Evolutionary conservation across 805 yeast species (phyloP), one percentile per base, ranked within the genome.

Genomic region (Wickerhamomyces strasburgensis): DNA sequence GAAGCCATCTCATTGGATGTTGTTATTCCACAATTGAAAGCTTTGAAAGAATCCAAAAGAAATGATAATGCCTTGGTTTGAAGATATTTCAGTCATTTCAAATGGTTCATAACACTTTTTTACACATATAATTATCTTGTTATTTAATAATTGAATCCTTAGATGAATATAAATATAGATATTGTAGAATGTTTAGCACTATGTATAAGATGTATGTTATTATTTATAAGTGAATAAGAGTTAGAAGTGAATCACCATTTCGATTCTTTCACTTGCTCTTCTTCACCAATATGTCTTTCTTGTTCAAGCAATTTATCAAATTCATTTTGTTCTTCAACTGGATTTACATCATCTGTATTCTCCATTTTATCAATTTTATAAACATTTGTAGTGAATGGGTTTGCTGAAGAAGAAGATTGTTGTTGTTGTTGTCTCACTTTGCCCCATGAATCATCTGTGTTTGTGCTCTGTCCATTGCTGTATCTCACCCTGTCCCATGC

Each of bases 11-110:
- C 75, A 33, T 73, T 90, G 45, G 85, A 76, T 27, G 73, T 70
- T 16, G 95, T 90, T 42, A 70, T 89, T 42, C 62, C 70, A 44
- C 83, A 84, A 65, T 70, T 93, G 65, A 56, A 65, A 50, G 65
- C 58, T 29, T 76, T 93, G 66, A 82, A 78, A 65, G 80, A 72
- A 27, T 78, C 78, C 43, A 84, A 78, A 72, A 84, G 94, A 71
- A 57, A 60, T 39, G 94, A 84, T 58, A 86, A 85, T 60, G 72
- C 49, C 18, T 46, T 54, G 41, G 28, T 47, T 29, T 54, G 39
- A 38, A 21, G 25, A 25, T 18, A 19, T 16, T 18, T n/a, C n/a
- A n/a, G n/a, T n/a, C n/a, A 16, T 17, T 13, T 17, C 15, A 7
- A 8, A 18, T 13, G 29, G 29, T 9, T 26, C 13, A 24, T 11